Conservation (phyloP, 2,329 filamentous ascomycete species). For the Fusarium pseudograminearum region DNA sequence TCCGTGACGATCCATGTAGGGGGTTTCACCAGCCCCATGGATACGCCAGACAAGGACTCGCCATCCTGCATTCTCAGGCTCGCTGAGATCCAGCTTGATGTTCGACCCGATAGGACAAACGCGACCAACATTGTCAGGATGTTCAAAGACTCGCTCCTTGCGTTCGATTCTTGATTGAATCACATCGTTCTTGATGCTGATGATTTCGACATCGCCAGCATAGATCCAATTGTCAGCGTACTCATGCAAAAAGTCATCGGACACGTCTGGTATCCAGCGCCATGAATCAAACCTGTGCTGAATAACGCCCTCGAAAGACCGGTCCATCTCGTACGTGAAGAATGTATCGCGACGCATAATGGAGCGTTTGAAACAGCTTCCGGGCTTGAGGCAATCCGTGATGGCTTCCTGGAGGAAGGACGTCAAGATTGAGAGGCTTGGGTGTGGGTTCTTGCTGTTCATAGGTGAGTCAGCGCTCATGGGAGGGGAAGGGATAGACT, state of each 20-base stretch:
- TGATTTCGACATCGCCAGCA: constrained; percentile 2
- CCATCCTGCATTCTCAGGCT: background rate
- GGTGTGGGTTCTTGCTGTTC: constrained; percentile 3
- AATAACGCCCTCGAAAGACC: background rate
- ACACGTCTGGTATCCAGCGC: background rate
- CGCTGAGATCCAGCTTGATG: background rate
- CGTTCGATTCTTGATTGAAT: background rate
- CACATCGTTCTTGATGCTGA: background rate
- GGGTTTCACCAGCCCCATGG: background rate
- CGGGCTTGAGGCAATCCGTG: background rate
- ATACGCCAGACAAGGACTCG: constrained; percentile 7
- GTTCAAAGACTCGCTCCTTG: background rate
- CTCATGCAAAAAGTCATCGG: too few relatives aligned
- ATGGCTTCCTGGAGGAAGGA: background rate
- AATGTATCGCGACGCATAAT: background rate
- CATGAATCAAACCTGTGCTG: background rate
- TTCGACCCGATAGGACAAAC: background rate
- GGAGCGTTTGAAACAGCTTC: background rate
- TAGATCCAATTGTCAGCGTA: background rate
- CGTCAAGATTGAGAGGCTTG: background rate
- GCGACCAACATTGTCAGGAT: background rate
- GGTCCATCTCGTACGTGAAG: background rate
- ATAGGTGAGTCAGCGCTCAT: background rate
- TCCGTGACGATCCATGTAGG: constrained; percentile 6
- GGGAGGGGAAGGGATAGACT: background rate